Base-by-base conservation (phyloP, 1,284 basidiomycete genomes). In the Megacollybia platyphylla region DNA sequence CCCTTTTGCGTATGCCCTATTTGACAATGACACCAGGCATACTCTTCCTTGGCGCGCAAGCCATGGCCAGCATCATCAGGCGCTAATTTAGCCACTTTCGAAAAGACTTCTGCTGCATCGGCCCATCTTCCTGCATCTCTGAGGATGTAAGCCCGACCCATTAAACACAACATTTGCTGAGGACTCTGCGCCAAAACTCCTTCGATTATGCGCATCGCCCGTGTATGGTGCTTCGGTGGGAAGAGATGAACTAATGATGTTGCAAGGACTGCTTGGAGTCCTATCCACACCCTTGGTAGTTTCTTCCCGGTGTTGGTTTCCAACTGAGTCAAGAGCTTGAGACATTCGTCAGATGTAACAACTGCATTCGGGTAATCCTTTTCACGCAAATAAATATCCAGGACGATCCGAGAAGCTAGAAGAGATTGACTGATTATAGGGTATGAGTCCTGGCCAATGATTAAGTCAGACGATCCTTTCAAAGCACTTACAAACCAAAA, bases 141-240 rank as follows among this genome's bases (percentile, higher is more conserved):
- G 8, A 82, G 62, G 41, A 97, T 73, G 54, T 81, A 86, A 0
- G 79, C 93, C 27, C 76, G 74, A 9, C 79, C 79, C 59, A 92
- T 80, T 27, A 93, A 67, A 15, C 77, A 78, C 9, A 72, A 59
- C 2, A 79, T 62, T 52, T 92, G 83, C 36, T 71, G 56, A 0
- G 82, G 72, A 32, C 82, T 73, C 38, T 69, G 58, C 1, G 65
- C 52, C 4, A 97, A 71, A 4, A 93, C 71, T 2, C 77, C 73
- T 29, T 87, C 75, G 20, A 94, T 67, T 5, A 94, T 70, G 9
- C 73, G 64, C 26, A 82, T 63, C 1, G 94, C 93, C 36, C 82
- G 78, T 9, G 66, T 53, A 57, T 98, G 94, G 53, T 97, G 82
- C 54, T 92, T 91, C 0, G 94, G 94, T 7, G 93, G 80, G 59